Base-by-base conservation (phyloP, 345 rosid genomes). In the Mallotus nudiflorus region DNA sequence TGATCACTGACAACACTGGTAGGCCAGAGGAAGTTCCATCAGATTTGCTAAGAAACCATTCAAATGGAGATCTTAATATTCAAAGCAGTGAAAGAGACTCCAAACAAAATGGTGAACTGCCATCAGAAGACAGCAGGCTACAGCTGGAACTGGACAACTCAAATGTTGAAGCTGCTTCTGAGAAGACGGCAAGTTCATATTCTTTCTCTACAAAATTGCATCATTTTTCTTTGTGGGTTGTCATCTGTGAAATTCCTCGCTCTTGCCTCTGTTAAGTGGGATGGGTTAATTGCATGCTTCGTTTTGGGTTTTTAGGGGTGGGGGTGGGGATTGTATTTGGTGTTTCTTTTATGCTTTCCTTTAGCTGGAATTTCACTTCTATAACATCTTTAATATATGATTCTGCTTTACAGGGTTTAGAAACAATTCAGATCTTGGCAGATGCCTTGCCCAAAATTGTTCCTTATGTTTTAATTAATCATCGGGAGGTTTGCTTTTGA, bases 361-460 rank as follows among this genome's bases (percentile, higher is more conserved):
- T 51, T 35, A 16, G 48, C 49, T 39, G 54, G 42, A 71, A 54
- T 73, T 74, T 63, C 54, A 40, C 61, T 42, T 65, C 24, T 69
- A 24, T 59, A 35, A 45, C 33, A 61, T 76, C 60, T 75, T 71
- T 63, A 40, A 72, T 59, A 40, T 50, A 54, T n/a, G 37, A 54
- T 56, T 70, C 42, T 80, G 55, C 66, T 68, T 54, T 80, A 62
- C 91, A 94, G 97, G 98, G 95, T 64, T 77, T 78, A 58, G 95
- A 86, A 86, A 88, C 98, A 16, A 90, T 94, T 77, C 96, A 94
- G 84, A 91, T 94, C 71, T 96, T 94, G 46, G 96, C 98, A 67
- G 97, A 89, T 83, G 89, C 97, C 66, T 87, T 94, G 85, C 98
- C 97, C 40, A 91, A 90, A 83, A 94, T 94, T 77, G 98, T 91